Conservation (phyloP, 495 filamentous ascomycete species). For the Bathelium albidoporum region DNA sequence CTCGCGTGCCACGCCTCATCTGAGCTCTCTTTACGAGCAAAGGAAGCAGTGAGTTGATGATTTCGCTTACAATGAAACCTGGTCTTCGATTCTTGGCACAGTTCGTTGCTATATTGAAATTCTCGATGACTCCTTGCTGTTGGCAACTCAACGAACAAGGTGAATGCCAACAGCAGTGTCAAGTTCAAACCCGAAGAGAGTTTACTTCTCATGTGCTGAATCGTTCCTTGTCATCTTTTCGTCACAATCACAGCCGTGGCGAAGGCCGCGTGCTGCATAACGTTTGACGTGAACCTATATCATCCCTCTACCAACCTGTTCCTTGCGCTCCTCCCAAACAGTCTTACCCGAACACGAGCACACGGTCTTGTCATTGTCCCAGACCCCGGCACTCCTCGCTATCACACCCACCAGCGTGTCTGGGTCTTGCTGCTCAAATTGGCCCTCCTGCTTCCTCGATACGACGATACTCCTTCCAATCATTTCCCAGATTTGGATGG, state of each 20-base stretch:
- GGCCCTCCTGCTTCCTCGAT: slow-evolving; percentile 46
- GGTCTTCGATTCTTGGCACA: background rate
- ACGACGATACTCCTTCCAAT: slow-evolving; percentile 86
- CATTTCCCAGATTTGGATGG: slow-evolving; percentile 86
- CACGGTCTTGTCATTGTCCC: slow-evolving; percentile 98
- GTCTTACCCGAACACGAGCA: slow-evolving; percentile 94
- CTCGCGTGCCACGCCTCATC: background rate
- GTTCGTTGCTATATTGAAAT: background rate
- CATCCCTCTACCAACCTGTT: slow-evolving; percentile 82
- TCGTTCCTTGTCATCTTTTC: background rate
- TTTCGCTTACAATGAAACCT: background rate
- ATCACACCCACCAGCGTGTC: slow-evolving; percentile 86
- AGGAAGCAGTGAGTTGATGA: background rate
- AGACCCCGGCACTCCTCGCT: slow-evolving; percentile 86
- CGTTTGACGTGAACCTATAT: slow-evolving; percentile 31
- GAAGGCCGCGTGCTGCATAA: background rate
- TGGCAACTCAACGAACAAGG: background rate
- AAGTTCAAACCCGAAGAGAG: background rate
- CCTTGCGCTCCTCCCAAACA: slow-evolving; percentile 91
- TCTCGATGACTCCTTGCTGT: background rate
- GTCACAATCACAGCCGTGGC: background rate
- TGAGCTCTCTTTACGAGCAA: background rate
- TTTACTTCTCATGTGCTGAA: background rate
- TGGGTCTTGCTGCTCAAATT: slow-evolving; percentile 56
- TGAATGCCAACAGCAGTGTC: background rate